phyloP scores from a whole-genome alignment of 305 asterid genomes.

The Fraxinus floribunda region DNA sequence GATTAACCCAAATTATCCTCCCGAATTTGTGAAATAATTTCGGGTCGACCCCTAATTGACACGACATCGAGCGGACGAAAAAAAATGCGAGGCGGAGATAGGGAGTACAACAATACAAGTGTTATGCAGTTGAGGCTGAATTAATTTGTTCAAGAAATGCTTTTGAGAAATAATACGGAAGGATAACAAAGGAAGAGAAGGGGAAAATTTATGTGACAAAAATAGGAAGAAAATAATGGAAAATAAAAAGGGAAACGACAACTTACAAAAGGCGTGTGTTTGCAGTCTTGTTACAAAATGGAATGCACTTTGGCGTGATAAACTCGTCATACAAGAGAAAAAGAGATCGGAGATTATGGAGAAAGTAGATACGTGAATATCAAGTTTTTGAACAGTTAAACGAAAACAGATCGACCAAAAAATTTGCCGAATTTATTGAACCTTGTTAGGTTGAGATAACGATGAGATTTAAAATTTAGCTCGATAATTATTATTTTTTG shows the following conservation, averaged over 20 bases:
- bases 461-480: background rate
- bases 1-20: background rate
- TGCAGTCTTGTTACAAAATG: background rate
- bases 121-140: background rate
- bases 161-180: background rate
- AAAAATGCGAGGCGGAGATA: background rate
- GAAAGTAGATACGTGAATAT: background rate
- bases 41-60: background rate
- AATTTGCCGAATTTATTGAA: background rate
- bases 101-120: background rate
- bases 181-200: constrained; percentile 32
- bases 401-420: background rate
- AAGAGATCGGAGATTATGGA: background rate
- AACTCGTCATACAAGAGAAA: background rate
- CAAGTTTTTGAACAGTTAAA: background rate
- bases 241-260: background rate
- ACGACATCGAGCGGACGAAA: background rate
- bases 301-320: background rate
- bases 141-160: background rate
- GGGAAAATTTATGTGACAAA: background rate
- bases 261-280: background rate
- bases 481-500: background rate
- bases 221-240: background rate
- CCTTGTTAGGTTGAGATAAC: background rate
- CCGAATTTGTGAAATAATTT: background rate